Conservation (phyloP, 1,284 basidiomycete species). For the Sparassis latifolia region DNA sequence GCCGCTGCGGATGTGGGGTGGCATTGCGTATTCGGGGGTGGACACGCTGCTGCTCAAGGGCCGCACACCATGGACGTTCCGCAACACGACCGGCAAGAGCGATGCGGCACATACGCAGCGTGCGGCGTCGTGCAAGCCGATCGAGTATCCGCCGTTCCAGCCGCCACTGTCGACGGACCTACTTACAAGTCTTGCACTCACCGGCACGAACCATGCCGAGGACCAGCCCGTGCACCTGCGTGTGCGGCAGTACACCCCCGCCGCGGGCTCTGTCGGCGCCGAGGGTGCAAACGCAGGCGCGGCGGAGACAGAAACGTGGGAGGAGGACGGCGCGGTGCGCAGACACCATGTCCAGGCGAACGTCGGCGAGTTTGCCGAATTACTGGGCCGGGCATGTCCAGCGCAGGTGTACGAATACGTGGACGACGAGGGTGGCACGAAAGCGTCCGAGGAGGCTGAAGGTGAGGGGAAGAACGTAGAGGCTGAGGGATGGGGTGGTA, state of each 20-base stretch:
- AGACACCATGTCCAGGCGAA: conserved; percentile 75
- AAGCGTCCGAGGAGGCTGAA: conserved; percentile 22
- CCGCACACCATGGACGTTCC: conserved; percentile 89
- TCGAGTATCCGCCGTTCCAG: conserved; percentile 88
- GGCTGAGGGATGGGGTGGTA: conserved; percentile 54
- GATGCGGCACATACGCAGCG: conserved; percentile 76
- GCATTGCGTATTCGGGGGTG: conserved; percentile 85
- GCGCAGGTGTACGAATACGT: conserved; percentile 98
- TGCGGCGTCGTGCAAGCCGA: conserved; percentile 69
- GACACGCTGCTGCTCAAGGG: conserved; percentile 87
- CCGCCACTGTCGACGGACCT: conserved; percentile 93
- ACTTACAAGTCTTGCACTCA: conserved; percentile 85
- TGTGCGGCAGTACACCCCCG: conserved; percentile 38
- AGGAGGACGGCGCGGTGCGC: conserved; percentile 36
- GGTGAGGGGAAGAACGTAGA: conserved; percentile 1
- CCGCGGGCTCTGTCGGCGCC: conserved; percentile 27
- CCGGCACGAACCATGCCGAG: conserved; percentile 95
- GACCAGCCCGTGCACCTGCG: conserved; percentile 91
- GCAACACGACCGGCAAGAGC: conserved; percentile 45
- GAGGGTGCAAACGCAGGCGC: conserved; percentile 48
- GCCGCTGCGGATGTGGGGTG: conserved; percentile 81
- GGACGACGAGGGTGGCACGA: conserved; percentile 44
- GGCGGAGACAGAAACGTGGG: conserved; percentile 20
- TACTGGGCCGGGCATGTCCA: conserved; percentile 88
- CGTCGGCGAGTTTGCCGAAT: conserved; percentile 76